phyloP scores from a whole-genome alignment of 2,329 filamentous ascomycete genomes.

The Xylaria hypoxylon region DNA sequence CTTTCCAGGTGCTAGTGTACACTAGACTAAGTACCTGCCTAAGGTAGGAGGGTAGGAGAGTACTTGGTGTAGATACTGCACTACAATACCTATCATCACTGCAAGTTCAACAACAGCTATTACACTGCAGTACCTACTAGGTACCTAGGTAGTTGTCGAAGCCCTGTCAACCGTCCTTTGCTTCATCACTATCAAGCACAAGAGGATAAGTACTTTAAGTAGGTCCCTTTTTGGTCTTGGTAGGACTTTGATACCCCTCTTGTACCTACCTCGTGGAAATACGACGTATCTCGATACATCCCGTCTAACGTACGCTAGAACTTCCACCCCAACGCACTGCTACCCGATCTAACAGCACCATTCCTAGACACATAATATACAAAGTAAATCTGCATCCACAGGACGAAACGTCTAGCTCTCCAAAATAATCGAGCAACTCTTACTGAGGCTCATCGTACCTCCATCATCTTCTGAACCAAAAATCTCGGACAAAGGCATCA shows the following conservation, averaged over 20 bases:
- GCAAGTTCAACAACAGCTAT: no score
- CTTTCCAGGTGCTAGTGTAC: no score
- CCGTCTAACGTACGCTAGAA: no score
- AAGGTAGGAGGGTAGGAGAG: no score
- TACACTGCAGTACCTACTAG: no score
- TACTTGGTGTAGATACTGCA: no score
- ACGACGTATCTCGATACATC: neutral
- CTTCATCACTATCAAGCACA: constrained; percentile 1
- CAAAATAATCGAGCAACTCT: neutral
- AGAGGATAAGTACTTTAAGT: neutral
- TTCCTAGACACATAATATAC: constrained; percentile 18
- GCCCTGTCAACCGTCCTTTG: no score
- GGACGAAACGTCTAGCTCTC: neutral
- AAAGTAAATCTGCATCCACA: constrained; percentile 16
- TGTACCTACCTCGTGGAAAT: no score
- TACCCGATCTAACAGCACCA: constrained; percentile 34
- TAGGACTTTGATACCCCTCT: constrained; percentile 32
- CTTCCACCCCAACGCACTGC: constrained; percentile 38
- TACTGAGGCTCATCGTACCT: neutral
- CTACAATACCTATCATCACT: no score
- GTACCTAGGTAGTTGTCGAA: no score
- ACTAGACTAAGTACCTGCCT: no score
- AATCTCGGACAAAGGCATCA: no score
- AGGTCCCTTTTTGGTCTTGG: constrained; percentile 23
- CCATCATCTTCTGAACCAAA: neutral